These are phyloP conservation scores for Scheffersomyces spartinae DNA, from an alignment of 805 yeast species.

Conservation along the genomic window DNA sequence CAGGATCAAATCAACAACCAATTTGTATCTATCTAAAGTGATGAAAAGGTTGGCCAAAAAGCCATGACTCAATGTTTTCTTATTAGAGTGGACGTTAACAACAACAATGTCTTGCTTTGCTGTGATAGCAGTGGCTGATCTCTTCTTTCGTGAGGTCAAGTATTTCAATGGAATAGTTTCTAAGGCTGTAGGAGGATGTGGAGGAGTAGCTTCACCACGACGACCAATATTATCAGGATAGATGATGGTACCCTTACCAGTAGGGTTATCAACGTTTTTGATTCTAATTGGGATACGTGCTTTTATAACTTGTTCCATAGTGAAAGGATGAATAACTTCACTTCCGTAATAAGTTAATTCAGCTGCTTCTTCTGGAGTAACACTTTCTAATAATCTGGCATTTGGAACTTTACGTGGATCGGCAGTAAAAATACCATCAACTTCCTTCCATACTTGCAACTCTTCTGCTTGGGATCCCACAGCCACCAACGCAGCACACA, in stretches of 20 bases:
- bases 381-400: slow-evolving; percentile 75
- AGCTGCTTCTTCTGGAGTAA: slow-evolving; percentile 98
- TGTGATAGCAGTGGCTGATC: slow-evolving; percentile 91
- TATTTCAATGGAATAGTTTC: slow-evolving; percentile 30
- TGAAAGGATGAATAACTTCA: slow-evolving; percentile 97
- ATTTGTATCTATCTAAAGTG: slow-evolving; percentile 67
- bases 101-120: slow-evolving; percentile 90
- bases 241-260: slow-evolving; percentile 87
- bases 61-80: slow-evolving; percentile 87
- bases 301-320: slow-evolving; percentile 97
- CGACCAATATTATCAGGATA: slow-evolving; percentile 84
- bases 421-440: slow-evolving; percentile 97
- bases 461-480: slow-evolving; percentile 90
- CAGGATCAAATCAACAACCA: slow-evolving; percentile 91
- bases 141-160: slow-evolving; percentile 32
- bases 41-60: slow-evolving; percentile 86
- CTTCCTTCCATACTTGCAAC: slow-evolving; percentile 97
- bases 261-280: slow-evolving; percentile 89
- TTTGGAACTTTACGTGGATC: slow-evolving; percentile 92
- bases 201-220: slow-evolving; percentile 84
- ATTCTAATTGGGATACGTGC: slow-evolving; percentile 95
- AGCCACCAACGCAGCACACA: slow-evolving; percentile 94
- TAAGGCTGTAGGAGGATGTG: slow-evolving; percentile 82
- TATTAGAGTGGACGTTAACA: slow-evolving; percentile 86
- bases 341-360: slow-evolving; percentile 96